Evolutionary conservation across 257 asterid species (phyloP), one percentile per base, ranked within the genome.

Genomic region (Catharanthus roseus): DNA sequence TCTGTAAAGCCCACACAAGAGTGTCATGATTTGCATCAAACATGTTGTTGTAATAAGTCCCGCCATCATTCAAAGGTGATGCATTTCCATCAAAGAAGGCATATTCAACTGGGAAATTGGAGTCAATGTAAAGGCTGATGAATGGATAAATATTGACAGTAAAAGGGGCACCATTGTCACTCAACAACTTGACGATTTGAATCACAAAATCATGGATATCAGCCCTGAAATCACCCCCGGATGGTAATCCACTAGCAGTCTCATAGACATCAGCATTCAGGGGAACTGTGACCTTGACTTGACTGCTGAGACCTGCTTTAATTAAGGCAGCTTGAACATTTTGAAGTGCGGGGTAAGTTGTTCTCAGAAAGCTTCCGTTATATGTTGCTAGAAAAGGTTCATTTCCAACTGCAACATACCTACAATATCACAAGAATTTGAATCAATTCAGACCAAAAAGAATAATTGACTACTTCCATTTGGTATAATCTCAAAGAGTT

Each of bases 1-100:
- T 86, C 78, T 79, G 93, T 60, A 90, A 65, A 3, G 97, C 90
- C 95, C 95, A 88, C 7, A 80, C 89, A 0, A 90, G 95, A 8
- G 97, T 90, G 36, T 90, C 97, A 18, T 86, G 87, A 61, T 90
- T 88, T 65, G 95, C 96, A 24, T 90, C 96, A 45, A 90, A 90
- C 96, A 90, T 86, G 83, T 88, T 90, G 85, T 65, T 50, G 72
- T 90, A 90, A 23, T 8, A 71, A 15, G 79, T 88, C 58, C 97
- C 93, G 0, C 93, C 93, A 26, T 90, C 96, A 45, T 68, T 79
- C 41, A 90, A 2, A 2, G 97, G 89, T 8, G 81, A 3, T 0
- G 90, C 87, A 5, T 79, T 80, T 13, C 97, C 97, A 24, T 87
- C 92, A 49, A 91, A 91, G 65, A 91, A 91, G 42, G 96, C 97